Base-by-base conservation (phyloP, 495 filamentous ascomycete genomes). In the Pseudotulostoma volvatum region DNA sequence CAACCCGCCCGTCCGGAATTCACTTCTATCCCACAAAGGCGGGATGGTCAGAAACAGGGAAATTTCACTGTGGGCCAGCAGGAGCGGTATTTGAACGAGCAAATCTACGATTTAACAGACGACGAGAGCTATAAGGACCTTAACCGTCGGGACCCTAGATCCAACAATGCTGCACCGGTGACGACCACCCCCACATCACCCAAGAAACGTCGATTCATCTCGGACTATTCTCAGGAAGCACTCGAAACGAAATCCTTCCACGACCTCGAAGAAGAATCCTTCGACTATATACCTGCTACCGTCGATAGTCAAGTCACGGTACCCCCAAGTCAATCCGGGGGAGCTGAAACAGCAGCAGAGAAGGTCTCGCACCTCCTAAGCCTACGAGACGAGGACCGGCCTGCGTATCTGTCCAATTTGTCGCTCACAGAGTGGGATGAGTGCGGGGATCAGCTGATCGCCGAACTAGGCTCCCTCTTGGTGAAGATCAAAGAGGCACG, bases 391-490 rank as follows among this genome's bases (percentile, higher is more conserved):
- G 21, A 61, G 14, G 65, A 71, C 13, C 78, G 83, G 41, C 59
- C 60, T 34, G 54, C 61, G 1, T 82, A 84, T 53, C 76, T 86
- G 44, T 57, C 66, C 7, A 67, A 66, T 3, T 60, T 93, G 49
- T 50, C 70, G 2, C 66, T 82, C 16, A 61, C 70, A 18, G 78
- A 88, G 51, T 90, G 85, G 79, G 85, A 94, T 51, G 67, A 79
- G 34, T 73, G 77, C 9, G 85, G 85, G 5, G 83, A 94, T 43
- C 76, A 80, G 64, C 73, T 94, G 31, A 58, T 88, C 9, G 72
- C 74, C 2, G 70, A 68, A 43, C 87, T 90, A 47, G 61, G 62
- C 4, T 61, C 67, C 5, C 53, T 86, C 13, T 62, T 86, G 43
- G 51, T 60, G 13, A 67, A 73, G 45, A 68, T 87, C 49, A 81